Conservation (phyloP, 2,329 filamentous ascomycete species). For the Hypoxylon sp. region DNA sequence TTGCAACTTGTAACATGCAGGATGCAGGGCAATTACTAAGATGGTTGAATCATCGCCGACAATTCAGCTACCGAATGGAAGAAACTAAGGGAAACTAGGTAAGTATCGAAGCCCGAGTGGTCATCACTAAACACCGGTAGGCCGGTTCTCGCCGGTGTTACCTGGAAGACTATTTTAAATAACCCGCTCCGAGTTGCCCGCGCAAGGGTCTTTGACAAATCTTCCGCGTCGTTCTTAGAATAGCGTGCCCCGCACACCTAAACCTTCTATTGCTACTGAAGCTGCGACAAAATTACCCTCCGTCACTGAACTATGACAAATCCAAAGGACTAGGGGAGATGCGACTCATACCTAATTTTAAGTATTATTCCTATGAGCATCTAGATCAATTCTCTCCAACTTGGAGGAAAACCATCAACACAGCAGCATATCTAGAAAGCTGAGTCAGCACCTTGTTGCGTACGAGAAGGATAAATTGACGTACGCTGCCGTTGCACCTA, state of each 20-base stretch:
- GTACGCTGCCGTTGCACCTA: conserved; percentile 46
- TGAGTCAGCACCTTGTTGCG: not conserved
- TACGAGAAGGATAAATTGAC: conserved; percentile 1
- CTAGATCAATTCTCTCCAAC: conserved; percentile 15
- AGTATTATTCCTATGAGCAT: not conserved
- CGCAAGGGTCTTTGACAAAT: conserved; percentile 32
- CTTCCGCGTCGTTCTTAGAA: not conserved
- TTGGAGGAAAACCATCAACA: conserved; percentile 43
- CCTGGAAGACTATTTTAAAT: conserved; percentile 13
- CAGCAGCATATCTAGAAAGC: conserved; percentile 35
- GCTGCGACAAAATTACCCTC: no score
- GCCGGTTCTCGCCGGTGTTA: conserved; percentile 18
- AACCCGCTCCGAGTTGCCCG: conserved; percentile 14
- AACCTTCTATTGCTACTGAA: no score
- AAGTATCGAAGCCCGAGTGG: conserved; percentile 19
- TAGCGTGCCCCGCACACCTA: not conserved
- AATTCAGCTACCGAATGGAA: conserved; percentile 10
- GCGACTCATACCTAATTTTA: no score
- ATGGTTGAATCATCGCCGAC: conserved; percentile 15
- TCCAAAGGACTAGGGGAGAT: no score
- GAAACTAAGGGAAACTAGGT: conserved; percentile 8
- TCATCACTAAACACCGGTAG: conserved; percentile 38
- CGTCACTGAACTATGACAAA: no score
- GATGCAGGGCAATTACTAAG: conserved; percentile 35
- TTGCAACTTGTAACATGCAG: conserved; percentile 14